A percentile compares a stretch with the other conserved stretches of the same genome.
Conservation (phyloP, 2,329 filamentous ascomycete genomes). For the Dryadomyces quercus-mongolicae region DNA sequence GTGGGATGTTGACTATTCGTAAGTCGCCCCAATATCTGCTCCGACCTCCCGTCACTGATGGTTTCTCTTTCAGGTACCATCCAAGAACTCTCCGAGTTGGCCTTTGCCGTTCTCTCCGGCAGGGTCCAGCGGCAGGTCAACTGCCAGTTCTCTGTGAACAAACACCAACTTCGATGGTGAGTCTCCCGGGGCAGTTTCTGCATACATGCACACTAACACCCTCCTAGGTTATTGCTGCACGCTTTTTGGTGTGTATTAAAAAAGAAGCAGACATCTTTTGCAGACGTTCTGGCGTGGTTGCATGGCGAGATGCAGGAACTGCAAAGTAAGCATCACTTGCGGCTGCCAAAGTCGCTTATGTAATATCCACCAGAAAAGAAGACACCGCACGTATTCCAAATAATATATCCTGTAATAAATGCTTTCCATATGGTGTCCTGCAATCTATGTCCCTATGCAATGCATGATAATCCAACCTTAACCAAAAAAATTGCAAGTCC, state of each 20-base stretch:
- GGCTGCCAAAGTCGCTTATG: conserved; percentile 7
- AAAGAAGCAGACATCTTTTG: conserved; percentile 60
- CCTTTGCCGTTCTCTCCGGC: conserved; percentile 51
- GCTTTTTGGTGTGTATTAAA: conserved; percentile 59
- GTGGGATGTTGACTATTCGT: conserved; percentile 50
- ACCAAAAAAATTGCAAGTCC: no score
- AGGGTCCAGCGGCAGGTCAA: conserved; percentile 33
- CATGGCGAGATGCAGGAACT: conserved; percentile 30
- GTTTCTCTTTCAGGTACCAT: conserved; percentile 41
- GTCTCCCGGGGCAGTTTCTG: conserved; percentile 17
- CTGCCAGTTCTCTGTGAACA: conserved; percentile 48
- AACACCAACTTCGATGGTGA: conserved; percentile 49
- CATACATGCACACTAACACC: conserved; percentile 1
- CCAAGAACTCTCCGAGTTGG: conserved; percentile 50
- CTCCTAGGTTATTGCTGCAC: conserved; percentile 48
- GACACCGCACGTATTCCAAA: neutral
- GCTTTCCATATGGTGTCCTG: neutral
- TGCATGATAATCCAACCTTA: no score
- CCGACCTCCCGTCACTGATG: neutral
- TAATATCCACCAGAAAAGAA: neutral
- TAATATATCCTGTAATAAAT: neutral
- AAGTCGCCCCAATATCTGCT: conserved; percentile 15
- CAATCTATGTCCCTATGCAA: neutral
- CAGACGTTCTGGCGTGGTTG: conserved; percentile 56
- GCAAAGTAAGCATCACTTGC: conserved; percentile 8